phyloP scores from a whole-genome alignment of 768 basidiomycete species.

The Hydnomerulius pinastri region DNA sequence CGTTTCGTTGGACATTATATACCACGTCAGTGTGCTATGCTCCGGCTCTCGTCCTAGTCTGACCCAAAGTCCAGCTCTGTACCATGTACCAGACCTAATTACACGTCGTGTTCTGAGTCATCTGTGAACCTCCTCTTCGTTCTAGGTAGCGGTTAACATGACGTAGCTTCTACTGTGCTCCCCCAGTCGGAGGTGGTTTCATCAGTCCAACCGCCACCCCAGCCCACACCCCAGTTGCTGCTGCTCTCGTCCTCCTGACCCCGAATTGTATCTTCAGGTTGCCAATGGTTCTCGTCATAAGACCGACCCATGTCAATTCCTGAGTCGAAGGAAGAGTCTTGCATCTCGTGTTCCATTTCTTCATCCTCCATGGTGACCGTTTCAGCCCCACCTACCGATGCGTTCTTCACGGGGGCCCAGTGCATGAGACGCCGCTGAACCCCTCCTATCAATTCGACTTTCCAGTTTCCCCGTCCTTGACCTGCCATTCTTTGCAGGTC shows the following conservation, averaged over 20 bases:
- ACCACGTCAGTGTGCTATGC: constrained; percentile 19
- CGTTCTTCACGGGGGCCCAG: constrained; percentile 5
- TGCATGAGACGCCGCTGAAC: constrained; percentile 13
- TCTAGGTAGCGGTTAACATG: neutral
- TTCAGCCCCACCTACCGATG: constrained; percentile 9
- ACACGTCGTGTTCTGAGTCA: constrained; percentile 2
- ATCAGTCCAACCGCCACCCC: neutral
- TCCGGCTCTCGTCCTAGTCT: neutral
- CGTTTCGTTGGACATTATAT: constrained; percentile 15
- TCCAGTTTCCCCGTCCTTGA: constrained; percentile 30
- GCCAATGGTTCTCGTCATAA: constrained; percentile 4
- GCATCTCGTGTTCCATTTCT: constrained; percentile 17
- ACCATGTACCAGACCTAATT: constrained; percentile 28
- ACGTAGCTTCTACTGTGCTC: neutral
- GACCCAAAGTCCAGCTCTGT: constrained; percentile 9
- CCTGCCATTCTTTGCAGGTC: constrained; percentile 19
- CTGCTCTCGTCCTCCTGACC: constrained; percentile 8
- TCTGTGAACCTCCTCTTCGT: neutral
- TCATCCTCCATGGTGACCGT: constrained; percentile 20
- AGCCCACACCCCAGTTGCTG: constrained; percentile 9
- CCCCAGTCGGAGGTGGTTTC: constrained; percentile 1
- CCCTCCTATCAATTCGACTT: constrained; percentile 27
- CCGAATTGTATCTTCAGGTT: constrained; percentile 14
- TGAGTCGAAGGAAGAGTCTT: constrained; percentile 29
- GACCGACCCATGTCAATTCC: constrained; percentile 22